Percentiles rank a stretch among this genome's conserved stretches.
These are phyloP conservation scores for Colletotrichum sp. DNA, from an alignment of 2,329 filamentous ascomycete genomes.

Conservation along the genomic window DNA sequence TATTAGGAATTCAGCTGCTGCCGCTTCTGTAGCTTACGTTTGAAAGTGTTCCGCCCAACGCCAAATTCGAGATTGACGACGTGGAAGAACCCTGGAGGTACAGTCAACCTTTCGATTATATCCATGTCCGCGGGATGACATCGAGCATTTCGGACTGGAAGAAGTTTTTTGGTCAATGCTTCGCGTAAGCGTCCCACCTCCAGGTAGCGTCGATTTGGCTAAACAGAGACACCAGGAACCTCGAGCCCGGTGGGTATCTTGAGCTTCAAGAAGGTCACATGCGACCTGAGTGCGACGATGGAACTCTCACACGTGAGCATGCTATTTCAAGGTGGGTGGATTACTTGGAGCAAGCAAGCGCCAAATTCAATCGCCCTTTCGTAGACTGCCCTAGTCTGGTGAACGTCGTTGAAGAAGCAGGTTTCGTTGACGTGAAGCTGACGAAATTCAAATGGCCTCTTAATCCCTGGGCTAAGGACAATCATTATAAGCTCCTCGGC, in stretches of 20 bases:
- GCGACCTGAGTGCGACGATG: constrained; percentile 45
- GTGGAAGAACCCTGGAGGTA: constrained; percentile 56
- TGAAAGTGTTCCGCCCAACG: constrained; percentile 54
- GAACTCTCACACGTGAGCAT: constrained; percentile 29
- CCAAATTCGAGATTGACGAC: constrained; percentile 61
- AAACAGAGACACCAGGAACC: constrained; percentile 27
- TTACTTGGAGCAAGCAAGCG: constrained; percentile 33
- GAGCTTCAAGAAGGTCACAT: constrained; percentile 48
- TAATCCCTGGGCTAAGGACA: constrained; percentile 56
- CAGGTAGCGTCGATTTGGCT: constrained; percentile 20
- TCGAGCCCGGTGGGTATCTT: constrained; percentile 48
- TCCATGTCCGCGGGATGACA: constrained; percentile 57
- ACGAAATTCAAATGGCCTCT: constrained; percentile 53
- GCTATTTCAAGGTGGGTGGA: constrained; percentile 34
- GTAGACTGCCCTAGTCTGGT: constrained; percentile 45
- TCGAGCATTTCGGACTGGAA: constrained; percentile 57
- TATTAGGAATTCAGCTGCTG: background rate
- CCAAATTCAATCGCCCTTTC: constrained; percentile 32
- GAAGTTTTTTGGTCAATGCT: constrained; percentile 49
- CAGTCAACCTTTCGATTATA: constrained; percentile 57
- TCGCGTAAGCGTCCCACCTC: constrained; percentile 28
- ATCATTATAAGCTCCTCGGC: constrained; percentile 54
- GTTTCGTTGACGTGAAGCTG: constrained; percentile 58
- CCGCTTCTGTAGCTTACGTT: background rate
- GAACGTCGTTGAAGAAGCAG: constrained; percentile 51